Conservation (phyloP, 495 filamentous ascomycete genomes). For the Recurvomyces mirabilis region DNA sequence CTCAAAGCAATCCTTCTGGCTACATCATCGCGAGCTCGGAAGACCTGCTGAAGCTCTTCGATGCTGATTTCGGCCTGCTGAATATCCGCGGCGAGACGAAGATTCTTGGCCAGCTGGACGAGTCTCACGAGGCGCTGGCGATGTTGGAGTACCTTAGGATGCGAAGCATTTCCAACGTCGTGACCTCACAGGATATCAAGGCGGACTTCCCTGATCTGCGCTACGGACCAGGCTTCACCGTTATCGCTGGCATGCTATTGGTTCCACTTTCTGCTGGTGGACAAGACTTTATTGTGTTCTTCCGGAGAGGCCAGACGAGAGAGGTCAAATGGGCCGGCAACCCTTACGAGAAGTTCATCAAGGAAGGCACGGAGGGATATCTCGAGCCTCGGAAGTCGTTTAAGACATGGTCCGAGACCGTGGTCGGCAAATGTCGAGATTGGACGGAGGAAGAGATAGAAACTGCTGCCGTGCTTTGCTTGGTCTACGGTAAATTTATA, state of each 20-base stretch:
- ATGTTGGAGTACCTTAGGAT: slow-evolving; percentile 78
- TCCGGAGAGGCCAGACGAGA: slow-evolving; percentile 64
- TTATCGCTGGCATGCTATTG: slow-evolving; percentile 71
- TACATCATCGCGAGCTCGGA: slow-evolving; percentile 90
- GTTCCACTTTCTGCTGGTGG: slow-evolving; percentile 72
- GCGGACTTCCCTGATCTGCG: slow-evolving; percentile 74
- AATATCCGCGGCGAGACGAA: slow-evolving; percentile 84
- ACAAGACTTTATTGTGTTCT: slow-evolving; percentile 83
- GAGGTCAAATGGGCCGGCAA: slow-evolving; percentile 92
- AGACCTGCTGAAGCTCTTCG: slow-evolving; percentile 73
- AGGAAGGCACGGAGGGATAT: slow-evolving; percentile 55
- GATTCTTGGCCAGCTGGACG: slow-evolving; percentile 61
- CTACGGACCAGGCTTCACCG: slow-evolving; percentile 67
- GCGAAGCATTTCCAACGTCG: slow-evolving; percentile 62
- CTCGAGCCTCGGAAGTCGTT: slow-evolving; percentile 70
- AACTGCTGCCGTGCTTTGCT: slow-evolving; percentile 75
- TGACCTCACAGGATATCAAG: slow-evolving; percentile 64
- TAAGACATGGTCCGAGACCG: slow-evolving; percentile 62
- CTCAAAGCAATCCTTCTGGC: slow-evolving; percentile 72
- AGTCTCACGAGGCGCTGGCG: slow-evolving; percentile 75
- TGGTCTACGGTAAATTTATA: slow-evolving; percentile 87
- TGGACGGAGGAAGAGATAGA: slow-evolving; percentile 73
- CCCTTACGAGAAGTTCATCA: slow-evolving; percentile 70
- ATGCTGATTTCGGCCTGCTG: slow-evolving; percentile 78
- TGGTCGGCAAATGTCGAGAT: slow-evolving; percentile 63